phyloP scores from a whole-genome alignment of 2,329 filamentous ascomycete species.

The Cordyceps fumosorosea region DNA sequence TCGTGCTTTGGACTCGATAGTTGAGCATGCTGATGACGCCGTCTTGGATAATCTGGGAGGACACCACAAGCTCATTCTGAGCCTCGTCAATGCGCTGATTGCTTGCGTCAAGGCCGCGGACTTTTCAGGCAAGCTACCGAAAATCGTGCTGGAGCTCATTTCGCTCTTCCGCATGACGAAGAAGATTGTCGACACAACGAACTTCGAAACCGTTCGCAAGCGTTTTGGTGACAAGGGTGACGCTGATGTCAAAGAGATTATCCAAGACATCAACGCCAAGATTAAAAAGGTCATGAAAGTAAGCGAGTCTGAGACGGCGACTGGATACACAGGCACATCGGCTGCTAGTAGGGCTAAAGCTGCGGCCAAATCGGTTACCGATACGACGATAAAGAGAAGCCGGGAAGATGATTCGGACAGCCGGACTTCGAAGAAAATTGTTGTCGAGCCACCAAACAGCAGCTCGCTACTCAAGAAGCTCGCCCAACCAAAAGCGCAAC shows the following conservation, averaged over 20 bases:
- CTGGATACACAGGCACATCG: conserved; percentile 34
- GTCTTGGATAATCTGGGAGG: conserved; percentile 53
- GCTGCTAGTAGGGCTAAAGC: conserved; percentile 32
- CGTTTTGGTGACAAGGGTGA: conserved; percentile 60
- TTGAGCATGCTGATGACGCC: conserved; percentile 47
- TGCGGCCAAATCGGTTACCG: conserved; percentile 23
- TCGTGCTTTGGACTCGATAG: conserved; percentile 46
- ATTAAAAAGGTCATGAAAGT: conserved; percentile 34
- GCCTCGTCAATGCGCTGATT: conserved; percentile 47
- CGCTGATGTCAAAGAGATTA: conserved; percentile 54
- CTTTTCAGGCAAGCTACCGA: conserved; percentile 47
- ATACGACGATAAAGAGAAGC: conserved; percentile 28
- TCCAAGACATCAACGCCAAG: conserved; percentile 49
- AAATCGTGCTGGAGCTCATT: conserved; percentile 53
- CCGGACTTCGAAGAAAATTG: conserved; percentile 36
- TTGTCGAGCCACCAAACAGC: conserved; percentile 30
- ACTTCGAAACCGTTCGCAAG: conserved; percentile 58
- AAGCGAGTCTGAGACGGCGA: conserved; percentile 27
- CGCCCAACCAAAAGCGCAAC: conserved; percentile 28
- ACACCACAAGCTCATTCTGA: conserved; percentile 50
- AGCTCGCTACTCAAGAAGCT: conserved; percentile 34
- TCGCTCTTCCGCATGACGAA: conserved; percentile 55
- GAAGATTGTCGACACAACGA: conserved; percentile 56
- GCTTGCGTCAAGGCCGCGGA: conserved; percentile 47
- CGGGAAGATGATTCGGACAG: conserved; percentile 36